Conservation (phyloP, 2,329 filamentous ascomycete species). For the Penicillium sumatraense region DNA sequence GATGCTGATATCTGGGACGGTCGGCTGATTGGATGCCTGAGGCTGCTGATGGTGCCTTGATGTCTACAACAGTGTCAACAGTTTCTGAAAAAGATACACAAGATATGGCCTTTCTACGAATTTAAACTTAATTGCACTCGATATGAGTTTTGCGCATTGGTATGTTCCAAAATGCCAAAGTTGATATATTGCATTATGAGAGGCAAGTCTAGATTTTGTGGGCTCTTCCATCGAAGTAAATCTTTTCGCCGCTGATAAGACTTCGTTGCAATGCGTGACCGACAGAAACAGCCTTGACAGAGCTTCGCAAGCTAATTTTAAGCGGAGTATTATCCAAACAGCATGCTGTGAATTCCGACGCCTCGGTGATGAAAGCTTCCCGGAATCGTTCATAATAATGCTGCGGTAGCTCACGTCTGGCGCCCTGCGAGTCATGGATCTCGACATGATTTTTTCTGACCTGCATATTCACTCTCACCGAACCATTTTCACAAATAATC, state of each 20-base stretch:
- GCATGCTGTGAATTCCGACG: background rate
- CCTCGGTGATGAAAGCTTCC: background rate
- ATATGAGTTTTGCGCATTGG: no score
- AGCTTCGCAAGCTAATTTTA: background rate
- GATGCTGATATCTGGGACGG: no score
- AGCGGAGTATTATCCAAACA: background rate
- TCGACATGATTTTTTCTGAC: background rate
- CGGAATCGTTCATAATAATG: background rate
- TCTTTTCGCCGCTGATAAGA: background rate
- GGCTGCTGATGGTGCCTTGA: no score
- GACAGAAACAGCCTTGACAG: background rate
- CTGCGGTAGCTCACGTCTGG: background rate
- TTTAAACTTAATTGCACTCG: no score
- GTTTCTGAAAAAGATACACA: no score
- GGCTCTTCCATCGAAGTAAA: background rate
- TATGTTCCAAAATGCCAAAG: no score
- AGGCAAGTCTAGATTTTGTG: background rate
- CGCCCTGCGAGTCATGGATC: background rate
- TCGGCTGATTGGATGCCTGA: no score
- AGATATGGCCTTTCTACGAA: no score
- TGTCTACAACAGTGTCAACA: no score
- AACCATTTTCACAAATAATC: constrained; percentile 38
- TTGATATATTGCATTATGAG: background rate
- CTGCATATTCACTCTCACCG: background rate
- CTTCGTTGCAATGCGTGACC: constrained; percentile 1